Percentiles rank a stretch among this genome's conserved stretches.
Evolutionary conservation across 352 stramenopile genomes (phyloP).

Genomic region (Phytophthora meadii): DNA sequence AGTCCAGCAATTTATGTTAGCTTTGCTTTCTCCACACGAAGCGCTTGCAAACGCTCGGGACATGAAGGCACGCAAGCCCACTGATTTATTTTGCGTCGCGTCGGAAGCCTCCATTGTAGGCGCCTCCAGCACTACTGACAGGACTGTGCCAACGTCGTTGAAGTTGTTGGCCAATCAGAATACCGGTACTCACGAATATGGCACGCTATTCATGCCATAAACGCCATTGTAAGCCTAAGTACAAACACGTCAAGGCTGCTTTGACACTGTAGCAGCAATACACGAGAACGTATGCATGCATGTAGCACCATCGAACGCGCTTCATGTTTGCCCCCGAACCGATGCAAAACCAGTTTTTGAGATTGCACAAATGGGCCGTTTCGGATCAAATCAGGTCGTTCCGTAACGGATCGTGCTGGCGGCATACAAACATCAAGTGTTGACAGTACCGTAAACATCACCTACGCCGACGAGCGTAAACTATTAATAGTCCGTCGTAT

Average conservation of each 20-base stretch:
- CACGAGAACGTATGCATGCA: too few species aligned
- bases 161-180: not conserved
- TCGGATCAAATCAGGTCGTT: slow-evolving; percentile 12
- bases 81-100: not conserved
- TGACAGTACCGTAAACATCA: slow-evolving; percentile 1
- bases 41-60: not conserved
- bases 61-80: slow-evolving; percentile 3
- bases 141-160: not conserved
- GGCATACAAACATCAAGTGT: not conserved
- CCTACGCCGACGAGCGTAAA: not conserved
- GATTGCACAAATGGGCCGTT: not conserved
- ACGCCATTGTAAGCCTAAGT: too few species aligned
- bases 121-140: too few species aligned
- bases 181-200: not conserved
- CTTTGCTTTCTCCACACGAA: too few species aligned
- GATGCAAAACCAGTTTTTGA: not conserved
- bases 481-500: not conserved
- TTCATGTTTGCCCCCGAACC: too few species aligned
- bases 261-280: too few species aligned
- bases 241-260: too few species aligned
- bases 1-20: too few species aligned
- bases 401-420: not conserved
- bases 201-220: not conserved
- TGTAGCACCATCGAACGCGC: too few species aligned
- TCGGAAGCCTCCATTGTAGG: not conserved